phyloP scores from a whole-genome alignment of 805 yeast genomes.

The Starmera amethionina region DNA sequence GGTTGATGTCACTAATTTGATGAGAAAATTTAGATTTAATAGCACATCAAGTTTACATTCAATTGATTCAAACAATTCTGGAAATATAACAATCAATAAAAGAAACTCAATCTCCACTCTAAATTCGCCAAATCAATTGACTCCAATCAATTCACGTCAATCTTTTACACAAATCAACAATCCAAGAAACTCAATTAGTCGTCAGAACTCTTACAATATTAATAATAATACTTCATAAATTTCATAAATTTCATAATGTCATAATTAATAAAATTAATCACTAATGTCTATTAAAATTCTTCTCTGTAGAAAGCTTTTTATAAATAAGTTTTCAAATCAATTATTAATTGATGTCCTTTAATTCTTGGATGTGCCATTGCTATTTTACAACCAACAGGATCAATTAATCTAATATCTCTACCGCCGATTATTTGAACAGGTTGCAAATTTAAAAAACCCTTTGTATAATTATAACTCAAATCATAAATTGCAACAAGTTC shows the following conservation, averaged over 20 bases:
- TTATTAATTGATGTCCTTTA: constrained; percentile 51
- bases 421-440: constrained; percentile 66
- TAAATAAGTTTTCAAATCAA: constrained; percentile 21
- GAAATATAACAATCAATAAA: constrained; percentile 2
- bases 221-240: not conserved
- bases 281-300: no score
- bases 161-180: constrained; percentile 11
- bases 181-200: constrained; percentile 16
- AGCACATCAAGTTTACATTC: constrained; percentile 16
- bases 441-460: constrained; percentile 24
- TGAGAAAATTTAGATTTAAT: constrained; percentile 26
- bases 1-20: constrained; percentile 28
- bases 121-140: constrained; percentile 16
- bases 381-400: constrained; percentile 29
- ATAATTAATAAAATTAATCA: no score
- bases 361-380: constrained; percentile 57
- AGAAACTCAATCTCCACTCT: constrained; percentile 4
- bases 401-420: constrained; percentile 45
- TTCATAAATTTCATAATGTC: not conserved
- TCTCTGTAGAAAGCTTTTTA: not conserved
- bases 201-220: constrained; percentile 6
- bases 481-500: constrained; percentile 66
- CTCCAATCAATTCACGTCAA: constrained; percentile 19
- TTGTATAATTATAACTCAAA: constrained; percentile 33
- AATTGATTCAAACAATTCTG: constrained; percentile 8